Conservation (phyloP, 495 filamentous ascomycete species). For the Penicillium argentinense region DNA sequence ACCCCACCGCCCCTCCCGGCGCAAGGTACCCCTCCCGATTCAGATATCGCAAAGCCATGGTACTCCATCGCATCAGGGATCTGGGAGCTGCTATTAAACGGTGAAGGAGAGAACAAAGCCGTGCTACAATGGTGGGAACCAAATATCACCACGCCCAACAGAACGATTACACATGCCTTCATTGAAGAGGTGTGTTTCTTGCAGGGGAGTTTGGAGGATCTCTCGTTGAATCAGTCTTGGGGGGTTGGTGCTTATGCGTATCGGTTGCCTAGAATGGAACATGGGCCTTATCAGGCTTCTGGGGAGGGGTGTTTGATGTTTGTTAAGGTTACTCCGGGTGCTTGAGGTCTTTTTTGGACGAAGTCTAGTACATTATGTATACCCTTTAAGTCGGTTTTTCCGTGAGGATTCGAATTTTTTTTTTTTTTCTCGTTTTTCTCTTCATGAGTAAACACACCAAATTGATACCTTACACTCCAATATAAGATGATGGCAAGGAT, state of each 20-base stretch:
- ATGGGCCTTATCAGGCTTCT: conserved; percentile 22
- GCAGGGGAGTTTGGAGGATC: conserved; percentile 24
- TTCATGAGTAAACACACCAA: no score
- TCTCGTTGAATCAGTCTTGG: conserved; percentile 20
- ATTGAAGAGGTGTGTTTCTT: conserved; percentile 29
- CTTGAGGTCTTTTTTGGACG: no score
- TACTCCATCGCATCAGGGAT: conserved; percentile 21
- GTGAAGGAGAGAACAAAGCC: conserved; percentile 17
- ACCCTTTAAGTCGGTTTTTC: no score
- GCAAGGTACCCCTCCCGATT: conserved; percentile 10
- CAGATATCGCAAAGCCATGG: conserved; percentile 18
- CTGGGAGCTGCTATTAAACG: conserved; percentile 28
- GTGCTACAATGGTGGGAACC: conserved; percentile 30
- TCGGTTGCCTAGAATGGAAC: conserved; percentile 22
- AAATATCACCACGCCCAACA: conserved; percentile 3
- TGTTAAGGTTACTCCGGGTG: conserved; percentile 17
- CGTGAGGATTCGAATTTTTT: no score
- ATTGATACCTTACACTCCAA: no score
- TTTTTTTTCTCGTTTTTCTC: no score
- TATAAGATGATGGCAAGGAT: no score
- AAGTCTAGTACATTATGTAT: no score
- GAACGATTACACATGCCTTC: conserved; percentile 25
- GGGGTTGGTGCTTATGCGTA: conserved; percentile 26
- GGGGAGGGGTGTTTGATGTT: conserved; percentile 25
- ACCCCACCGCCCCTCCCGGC: conserved; percentile 17